A percentile compares a stretch with the other conserved stretches of the same genome.
phyloP scores from a whole-genome alignment of 176 grass and related monocot genomes.

The Miscanthus lutarioriparius region DNA sequence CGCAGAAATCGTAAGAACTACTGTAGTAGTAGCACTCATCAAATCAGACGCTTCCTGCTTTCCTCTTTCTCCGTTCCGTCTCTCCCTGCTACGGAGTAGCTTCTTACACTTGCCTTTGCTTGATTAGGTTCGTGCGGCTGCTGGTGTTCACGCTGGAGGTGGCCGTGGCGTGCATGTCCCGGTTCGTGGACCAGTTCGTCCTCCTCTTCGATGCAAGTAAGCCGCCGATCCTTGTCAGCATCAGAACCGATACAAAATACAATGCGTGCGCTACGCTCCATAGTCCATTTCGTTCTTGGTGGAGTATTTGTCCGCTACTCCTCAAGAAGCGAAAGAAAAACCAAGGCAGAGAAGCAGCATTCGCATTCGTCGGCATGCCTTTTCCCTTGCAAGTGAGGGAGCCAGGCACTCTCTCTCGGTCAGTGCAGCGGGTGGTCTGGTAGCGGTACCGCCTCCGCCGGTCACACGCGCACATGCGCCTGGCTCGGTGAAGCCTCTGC shows the following conservation, averaged over 20 bases:
- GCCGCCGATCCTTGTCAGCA: neutral
- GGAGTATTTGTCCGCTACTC: neutral
- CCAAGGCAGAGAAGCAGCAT: neutral
- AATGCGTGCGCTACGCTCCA: constrained; percentile 20
- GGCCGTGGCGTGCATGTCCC: constrained; percentile 84
- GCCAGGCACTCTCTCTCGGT: neutral
- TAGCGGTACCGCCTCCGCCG: neutral
- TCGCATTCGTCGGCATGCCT: constrained; percentile 1
- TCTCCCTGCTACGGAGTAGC: neutral
- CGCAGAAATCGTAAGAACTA: constrained; percentile 84
- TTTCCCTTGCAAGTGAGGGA: neutral
- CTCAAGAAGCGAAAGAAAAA: neutral
- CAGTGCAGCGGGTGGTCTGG: constrained; percentile 3
- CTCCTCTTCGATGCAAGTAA: constrained; percentile 96
- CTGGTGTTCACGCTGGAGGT: constrained; percentile 97
- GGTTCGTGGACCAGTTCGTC: constrained; percentile 91
- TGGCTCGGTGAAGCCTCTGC: constrained; percentile 21
- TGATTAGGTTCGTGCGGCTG: constrained; percentile 71
- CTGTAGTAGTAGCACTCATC: neutral
- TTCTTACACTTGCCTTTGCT: neutral
- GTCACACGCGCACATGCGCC: constrained; percentile 45
- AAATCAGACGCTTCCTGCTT: neutral
- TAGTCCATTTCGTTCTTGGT: neutral
- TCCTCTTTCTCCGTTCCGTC: neutral
- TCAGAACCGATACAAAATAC: constrained; percentile 15